Conservation (phyloP, 2,329 filamentous ascomycete species). For the Cladosporium oxysporum region DNA sequence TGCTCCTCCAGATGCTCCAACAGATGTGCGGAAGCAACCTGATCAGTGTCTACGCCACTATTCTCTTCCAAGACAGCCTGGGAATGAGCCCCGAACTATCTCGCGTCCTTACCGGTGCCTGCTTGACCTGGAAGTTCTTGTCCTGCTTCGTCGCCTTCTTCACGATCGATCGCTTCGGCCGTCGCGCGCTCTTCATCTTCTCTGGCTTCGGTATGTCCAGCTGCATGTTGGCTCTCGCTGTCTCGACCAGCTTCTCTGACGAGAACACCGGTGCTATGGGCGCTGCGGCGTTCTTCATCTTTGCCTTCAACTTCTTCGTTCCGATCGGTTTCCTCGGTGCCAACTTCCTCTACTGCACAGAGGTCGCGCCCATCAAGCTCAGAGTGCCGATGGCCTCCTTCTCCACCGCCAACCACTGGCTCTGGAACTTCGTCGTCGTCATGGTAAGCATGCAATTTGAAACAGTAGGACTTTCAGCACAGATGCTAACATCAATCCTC, state of each 20-base stretch:
- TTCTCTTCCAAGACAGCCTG: slow-evolving; percentile 38
- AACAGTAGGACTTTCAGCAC: neutral
- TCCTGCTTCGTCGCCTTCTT: slow-evolving; percentile 52
- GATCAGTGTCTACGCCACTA: slow-evolving; percentile 34
- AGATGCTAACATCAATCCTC: neutral
- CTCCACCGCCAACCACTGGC: slow-evolving; percentile 24
- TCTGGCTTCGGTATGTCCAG: slow-evolving; percentile 48
- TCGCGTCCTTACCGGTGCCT: slow-evolving; percentile 50
- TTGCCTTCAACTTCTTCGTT: slow-evolving; percentile 35
- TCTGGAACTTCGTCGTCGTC: slow-evolving; percentile 38
- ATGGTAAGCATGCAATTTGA: slow-evolving; percentile 7
- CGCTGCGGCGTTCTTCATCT: slow-evolving; percentile 35
- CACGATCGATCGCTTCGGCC: slow-evolving; percentile 44
- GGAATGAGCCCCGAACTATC: slow-evolving; percentile 42
- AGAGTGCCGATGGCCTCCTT: slow-evolving; percentile 27
- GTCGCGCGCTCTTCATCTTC: slow-evolving; percentile 44
- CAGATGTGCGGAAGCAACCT: slow-evolving; percentile 51
- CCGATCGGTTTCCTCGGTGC: slow-evolving; percentile 30
- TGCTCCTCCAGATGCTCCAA: slow-evolving; percentile 54
- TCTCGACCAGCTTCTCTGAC: slow-evolving; percentile 50
- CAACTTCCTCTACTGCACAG: slow-evolving; percentile 29
- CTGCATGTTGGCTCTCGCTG: slow-evolving; percentile 57
- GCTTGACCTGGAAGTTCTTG: slow-evolving; percentile 58
- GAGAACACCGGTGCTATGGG: slow-evolving; percentile 18
- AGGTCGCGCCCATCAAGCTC: slow-evolving; percentile 39